Percentiles rank a stretch among this genome's conserved stretches.
These are phyloP conservation scores for Stagonosporopsis rhizophila DNA, from an alignment of 2,329 filamentous ascomycete species.

Conservation along the genomic window DNA sequence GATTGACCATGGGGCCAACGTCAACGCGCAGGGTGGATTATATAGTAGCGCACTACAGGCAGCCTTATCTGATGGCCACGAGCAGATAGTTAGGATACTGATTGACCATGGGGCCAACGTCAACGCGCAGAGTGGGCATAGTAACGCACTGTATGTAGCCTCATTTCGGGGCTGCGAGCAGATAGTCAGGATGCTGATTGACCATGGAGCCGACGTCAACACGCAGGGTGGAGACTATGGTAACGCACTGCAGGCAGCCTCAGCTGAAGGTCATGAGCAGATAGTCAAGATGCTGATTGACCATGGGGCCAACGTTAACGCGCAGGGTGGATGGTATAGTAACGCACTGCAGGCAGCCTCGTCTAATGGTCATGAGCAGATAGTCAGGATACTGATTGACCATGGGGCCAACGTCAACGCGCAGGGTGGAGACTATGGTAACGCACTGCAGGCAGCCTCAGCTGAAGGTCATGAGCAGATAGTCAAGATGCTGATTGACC, in stretches of 20 bases:
- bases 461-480: background rate
- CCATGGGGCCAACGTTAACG: background rate
- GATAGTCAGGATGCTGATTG: slow-evolving; percentile 4
- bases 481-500: slow-evolving; percentile 7
- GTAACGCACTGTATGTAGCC: background rate
- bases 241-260: background rate
- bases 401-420: background rate
- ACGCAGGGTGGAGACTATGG: background rate
- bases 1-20: background rate
- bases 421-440: background rate
- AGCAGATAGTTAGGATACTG: background rate
- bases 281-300: background rate
- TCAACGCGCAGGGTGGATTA: background rate
- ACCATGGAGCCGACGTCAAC: background rate
- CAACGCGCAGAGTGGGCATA: background rate
- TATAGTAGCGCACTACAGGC: background rate
- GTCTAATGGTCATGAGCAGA: background rate
- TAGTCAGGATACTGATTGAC: slow-evolving; percentile 6
- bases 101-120: background rate
- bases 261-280: background rate
- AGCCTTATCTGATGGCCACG: background rate
- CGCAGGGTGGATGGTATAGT: background rate
- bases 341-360: background rate
- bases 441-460: slow-evolving; percentile 8
- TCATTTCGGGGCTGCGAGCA: background rate